phyloP scores from a whole-genome alignment of 192 early-diverging fungal genomes.

The Geranomyces variabilis region DNA sequence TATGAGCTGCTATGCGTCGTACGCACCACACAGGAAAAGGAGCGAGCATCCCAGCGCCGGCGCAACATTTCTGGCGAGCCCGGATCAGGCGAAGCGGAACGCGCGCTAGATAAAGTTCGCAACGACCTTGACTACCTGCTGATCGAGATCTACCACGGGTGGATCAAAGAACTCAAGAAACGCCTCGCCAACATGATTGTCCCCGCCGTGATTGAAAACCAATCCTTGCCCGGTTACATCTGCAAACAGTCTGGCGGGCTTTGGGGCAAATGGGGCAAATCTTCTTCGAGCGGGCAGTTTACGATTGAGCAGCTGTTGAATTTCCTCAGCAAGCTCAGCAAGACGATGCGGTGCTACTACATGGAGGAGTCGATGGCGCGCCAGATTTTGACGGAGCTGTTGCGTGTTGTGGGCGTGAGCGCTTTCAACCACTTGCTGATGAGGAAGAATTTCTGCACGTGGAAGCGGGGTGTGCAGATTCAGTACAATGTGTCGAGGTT shows the following conservation, averaged over 20 bases:
- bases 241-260: conserved; percentile 87
- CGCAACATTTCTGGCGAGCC: conserved; percentile 14
- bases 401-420: conserved; percentile 92
- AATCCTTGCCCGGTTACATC: conserved; percentile 92
- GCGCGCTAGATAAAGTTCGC: conserved; percentile 82
- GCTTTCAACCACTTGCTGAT: conserved; percentile 98
- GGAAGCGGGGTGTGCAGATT: conserved; percentile 99
- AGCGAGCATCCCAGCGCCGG: conserved; percentile 24
- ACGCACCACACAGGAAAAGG: conserved; percentile 62
- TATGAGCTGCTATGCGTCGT: conserved; percentile 94
- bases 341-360: conserved; percentile 97
- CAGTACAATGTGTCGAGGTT: conserved; percentile 97
- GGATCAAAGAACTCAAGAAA: conserved; percentile 98
- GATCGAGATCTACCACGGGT: conserved; percentile 95
- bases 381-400: conserved; percentile 92
- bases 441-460: conserved; percentile 98
- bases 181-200: conserved; percentile 91
- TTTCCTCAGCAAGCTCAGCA: conserved; percentile 92
- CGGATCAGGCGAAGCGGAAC: conserved; percentile 63
- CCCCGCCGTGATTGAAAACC: conserved; percentile 94
- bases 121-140: conserved; percentile 89
- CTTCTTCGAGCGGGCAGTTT: conserved; percentile 74
- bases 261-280: conserved; percentile 86
- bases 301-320: conserved; percentile 95
- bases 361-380: conserved; percentile 88